phyloP scores from a whole-genome alignment of 2,329 filamentous ascomycete species.

The Fusarium miscanthi region DNA sequence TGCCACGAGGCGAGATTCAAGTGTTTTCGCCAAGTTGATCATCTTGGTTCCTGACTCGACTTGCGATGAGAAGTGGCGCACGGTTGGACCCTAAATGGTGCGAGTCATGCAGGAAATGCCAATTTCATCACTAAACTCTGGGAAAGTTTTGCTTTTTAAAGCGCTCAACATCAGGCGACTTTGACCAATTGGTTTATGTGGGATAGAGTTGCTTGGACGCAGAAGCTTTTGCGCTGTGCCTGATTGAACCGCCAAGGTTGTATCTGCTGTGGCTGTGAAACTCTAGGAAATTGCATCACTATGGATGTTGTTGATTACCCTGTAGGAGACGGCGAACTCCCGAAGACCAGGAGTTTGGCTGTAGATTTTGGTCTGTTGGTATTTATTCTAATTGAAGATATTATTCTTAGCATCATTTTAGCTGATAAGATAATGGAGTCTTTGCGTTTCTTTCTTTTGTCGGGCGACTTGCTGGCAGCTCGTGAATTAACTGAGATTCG shows the following conservation, averaged over 20 bases:
- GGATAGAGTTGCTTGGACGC: not conserved
- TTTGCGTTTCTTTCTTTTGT: rapidly evolving
- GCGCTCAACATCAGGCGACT: not conserved
- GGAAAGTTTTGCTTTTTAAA: not conserved
- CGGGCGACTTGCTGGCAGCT: too few species aligned
- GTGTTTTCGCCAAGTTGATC: not conserved
- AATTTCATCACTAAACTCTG: not conserved
- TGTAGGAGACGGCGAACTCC: rapidly evolving
- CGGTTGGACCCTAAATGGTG: not conserved
- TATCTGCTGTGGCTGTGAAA: not conserved
- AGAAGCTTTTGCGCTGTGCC: not conserved
- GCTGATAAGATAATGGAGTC: rapidly evolving
- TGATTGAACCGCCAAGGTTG: not conserved
- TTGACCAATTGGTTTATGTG: not conserved
- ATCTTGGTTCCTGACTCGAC: not conserved
- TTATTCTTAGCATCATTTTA: rapidly evolving
- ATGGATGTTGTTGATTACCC: not conserved
- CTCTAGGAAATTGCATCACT: not conserved
- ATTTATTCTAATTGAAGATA: rapidly evolving
- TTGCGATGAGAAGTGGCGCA: not conserved
- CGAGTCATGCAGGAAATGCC: not conserved
- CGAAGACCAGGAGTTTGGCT: rapidly evolving
- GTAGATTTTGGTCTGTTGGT: rapidly evolving
- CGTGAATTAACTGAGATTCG: too few species aligned
- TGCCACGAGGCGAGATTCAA: not conserved